Evolutionary conservation across 1,284 basidiomycete species (phyloP).

Genomic region (Cystobasidium pallidum): DNA sequence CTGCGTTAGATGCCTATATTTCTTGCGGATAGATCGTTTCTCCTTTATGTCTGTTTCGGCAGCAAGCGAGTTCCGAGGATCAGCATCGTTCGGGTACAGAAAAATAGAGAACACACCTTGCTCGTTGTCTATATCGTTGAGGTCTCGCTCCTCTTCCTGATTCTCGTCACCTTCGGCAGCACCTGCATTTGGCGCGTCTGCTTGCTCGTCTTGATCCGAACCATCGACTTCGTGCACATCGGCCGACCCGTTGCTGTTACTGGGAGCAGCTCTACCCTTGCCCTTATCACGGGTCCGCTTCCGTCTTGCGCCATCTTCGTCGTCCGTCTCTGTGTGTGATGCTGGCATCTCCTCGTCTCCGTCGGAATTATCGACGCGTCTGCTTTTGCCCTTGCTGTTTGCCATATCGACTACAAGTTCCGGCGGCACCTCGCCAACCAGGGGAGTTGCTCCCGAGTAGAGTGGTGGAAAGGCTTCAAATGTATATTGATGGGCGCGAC

Average conservation of each 20-base stretch:
- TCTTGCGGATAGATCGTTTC: constrained; percentile 30
- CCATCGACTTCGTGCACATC: constrained; percentile 26
- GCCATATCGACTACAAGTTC: constrained; percentile 8
- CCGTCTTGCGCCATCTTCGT: constrained; percentile 7
- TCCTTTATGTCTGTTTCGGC: constrained; percentile 5
- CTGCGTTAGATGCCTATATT: constrained; percentile 17
- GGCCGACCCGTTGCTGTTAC: neutral
- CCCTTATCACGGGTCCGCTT: constrained; percentile 16
- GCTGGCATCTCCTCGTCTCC: constrained; percentile 27
- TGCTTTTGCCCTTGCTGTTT: constrained; percentile 34
- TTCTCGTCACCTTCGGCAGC: constrained; percentile 22
- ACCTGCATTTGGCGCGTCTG: constrained; percentile 11
- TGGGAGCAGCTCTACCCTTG: constrained; percentile 26
- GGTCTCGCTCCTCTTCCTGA: constrained; percentile 19
- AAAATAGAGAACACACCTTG: constrained; percentile 36
- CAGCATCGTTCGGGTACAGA: constrained; percentile 20
- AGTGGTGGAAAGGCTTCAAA: no score
- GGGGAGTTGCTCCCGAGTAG: no score
- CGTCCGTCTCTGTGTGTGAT: constrained; percentile 5
- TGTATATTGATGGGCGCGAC: no score
- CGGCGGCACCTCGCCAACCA: no score
- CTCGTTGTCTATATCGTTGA: constrained; percentile 19
- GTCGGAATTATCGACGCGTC: constrained; percentile 20
- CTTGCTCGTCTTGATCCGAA: constrained; percentile 22
- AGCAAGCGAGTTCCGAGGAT: neutral